Conservation (phyloP, 306 rosid genomes). For the Dryas octopetala region DNA sequence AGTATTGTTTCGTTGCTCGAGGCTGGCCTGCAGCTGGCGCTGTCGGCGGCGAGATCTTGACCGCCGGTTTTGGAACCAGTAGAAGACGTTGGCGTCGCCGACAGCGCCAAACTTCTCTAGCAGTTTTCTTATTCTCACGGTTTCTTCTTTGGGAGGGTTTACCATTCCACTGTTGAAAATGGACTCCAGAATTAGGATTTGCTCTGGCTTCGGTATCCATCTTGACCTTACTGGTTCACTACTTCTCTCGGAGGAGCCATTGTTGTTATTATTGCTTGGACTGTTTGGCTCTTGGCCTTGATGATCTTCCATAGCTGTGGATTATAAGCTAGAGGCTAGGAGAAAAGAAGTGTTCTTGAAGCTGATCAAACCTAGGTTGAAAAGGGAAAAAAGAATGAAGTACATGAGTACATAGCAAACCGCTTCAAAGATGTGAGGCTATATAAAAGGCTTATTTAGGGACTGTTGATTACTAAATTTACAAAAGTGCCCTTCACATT, state of each 20-base stretch:
- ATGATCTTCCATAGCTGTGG: conserved; percentile 55
- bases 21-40: conserved; percentile 69
- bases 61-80: conserved; percentile 97
- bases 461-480: conserved; percentile 7
- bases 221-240: conserved; percentile 78
- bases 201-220: conserved; percentile 95
- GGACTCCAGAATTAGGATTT: conserved; percentile 86
- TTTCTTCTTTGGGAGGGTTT: conserved; percentile 87
- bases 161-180: conserved; percentile 98
- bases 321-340: neutral
- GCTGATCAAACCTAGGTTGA: conserved; percentile 15
- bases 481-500: conserved; percentile 14
- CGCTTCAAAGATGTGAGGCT: conserved; percentile 21
- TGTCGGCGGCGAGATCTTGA: conserved; percentile 96
- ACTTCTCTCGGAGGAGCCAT: conserved; percentile 42
- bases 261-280: conserved; percentile 24
- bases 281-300: conserved; percentile 38
- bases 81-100: conserved; percentile 90
- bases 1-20: conserved; percentile 37
- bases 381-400: neutral
- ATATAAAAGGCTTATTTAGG: conserved; percentile 17
- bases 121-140: conserved; percentile 67
- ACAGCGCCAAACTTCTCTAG: conserved; percentile 88
- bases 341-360: conserved; percentile 15
- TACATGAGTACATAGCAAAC: conserved; percentile 29